phyloP scores from a whole-genome alignment of 1,284 basidiomycete genomes.

The Marasmius sp. region DNA sequence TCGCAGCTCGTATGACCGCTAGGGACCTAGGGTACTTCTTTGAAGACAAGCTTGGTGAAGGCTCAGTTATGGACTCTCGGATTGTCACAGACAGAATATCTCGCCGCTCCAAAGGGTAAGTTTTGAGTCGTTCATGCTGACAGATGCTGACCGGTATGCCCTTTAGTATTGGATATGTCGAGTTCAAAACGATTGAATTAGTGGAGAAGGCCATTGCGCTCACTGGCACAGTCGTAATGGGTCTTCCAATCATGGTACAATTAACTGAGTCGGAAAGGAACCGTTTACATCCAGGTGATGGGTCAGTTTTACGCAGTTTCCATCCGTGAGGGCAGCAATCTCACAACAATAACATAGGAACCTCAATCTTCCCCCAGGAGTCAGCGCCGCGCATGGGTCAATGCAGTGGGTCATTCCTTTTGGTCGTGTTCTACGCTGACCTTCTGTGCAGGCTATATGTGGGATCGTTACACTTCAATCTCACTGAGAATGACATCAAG shows the following conservation, averaged over 20 bases:
- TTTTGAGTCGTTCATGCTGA: constrained; percentile 29
- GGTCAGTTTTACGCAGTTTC: constrained; percentile 44
- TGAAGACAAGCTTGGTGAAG: constrained; percentile 93
- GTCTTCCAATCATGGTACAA: constrained; percentile 94
- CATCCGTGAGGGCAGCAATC: constrained; percentile 10
- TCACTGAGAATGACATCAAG: constrained; percentile 94
- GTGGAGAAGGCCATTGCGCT: constrained; percentile 90
- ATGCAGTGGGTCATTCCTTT: constrained; percentile 62
- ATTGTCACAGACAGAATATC: constrained; percentile 95
- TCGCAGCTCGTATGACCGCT: constrained; percentile 92
- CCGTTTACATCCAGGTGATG: constrained; percentile 80
- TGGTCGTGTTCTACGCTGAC: constrained; percentile 9
- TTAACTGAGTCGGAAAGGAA: constrained; percentile 96
- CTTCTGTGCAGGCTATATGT: constrained; percentile 78
- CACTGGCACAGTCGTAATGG: constrained; percentile 95
- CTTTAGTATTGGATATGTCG: constrained; percentile 88
- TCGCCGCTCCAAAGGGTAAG: constrained; percentile 92
- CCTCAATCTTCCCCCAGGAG: constrained; percentile 75
- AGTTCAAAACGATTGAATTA: constrained; percentile 86
- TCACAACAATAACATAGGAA: constrained; percentile 42
- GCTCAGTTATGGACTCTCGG: constrained; percentile 90
- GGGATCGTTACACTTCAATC: constrained; percentile 94
- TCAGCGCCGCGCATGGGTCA: constrained; percentile 71
- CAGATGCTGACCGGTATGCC: neutral
- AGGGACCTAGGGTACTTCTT: constrained; percentile 98